Conservation (phyloP, 208 protist genomes). For the Leishmania amazonensis region DNA sequence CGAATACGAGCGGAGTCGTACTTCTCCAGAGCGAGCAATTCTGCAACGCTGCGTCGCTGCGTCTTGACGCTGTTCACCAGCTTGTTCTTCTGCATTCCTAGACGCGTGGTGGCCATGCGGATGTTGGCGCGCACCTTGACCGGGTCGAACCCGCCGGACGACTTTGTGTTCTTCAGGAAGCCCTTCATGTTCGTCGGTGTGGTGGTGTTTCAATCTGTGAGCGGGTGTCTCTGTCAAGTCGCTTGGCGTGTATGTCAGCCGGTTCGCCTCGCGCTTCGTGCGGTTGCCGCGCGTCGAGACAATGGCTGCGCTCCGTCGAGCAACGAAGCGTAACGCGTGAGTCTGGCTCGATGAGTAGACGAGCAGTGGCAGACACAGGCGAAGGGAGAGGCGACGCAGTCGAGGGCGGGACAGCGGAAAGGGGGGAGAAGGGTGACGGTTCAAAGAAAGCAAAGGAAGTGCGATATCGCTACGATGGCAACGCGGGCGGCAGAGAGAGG, state of each 20-base stretch:
- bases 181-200: slow-evolving; percentile 28
- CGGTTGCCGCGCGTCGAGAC: neutral
- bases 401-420: neutral
- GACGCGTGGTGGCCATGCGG: slow-evolving; percentile 84
- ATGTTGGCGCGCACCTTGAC: slow-evolving; percentile 77
- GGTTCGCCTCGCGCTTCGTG: neutral
- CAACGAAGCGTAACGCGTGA: too few species aligned
- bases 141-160: slow-evolving; percentile 55
- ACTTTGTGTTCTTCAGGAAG: slow-evolving; percentile 48
- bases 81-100: slow-evolving; percentile 92
- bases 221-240: neutral
- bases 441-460: neutral
- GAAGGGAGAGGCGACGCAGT: neutral
- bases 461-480: neutral
- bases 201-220: neutral
- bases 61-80: slow-evolving; percentile 88
- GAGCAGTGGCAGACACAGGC: neutral
- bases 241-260: neutral
- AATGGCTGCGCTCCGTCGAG: neutral
- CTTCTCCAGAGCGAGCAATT: slow-evolving; percentile 87
- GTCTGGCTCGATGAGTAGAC: too few species aligned
- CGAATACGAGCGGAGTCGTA: slow-evolving; percentile 91
- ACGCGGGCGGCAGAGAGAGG: neutral
- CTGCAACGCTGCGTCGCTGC: slow-evolving; percentile 78
- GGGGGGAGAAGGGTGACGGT: neutral